Conservation (phyloP, 495 filamentous ascomycete species). For the Tuber aestivum region DNA sequence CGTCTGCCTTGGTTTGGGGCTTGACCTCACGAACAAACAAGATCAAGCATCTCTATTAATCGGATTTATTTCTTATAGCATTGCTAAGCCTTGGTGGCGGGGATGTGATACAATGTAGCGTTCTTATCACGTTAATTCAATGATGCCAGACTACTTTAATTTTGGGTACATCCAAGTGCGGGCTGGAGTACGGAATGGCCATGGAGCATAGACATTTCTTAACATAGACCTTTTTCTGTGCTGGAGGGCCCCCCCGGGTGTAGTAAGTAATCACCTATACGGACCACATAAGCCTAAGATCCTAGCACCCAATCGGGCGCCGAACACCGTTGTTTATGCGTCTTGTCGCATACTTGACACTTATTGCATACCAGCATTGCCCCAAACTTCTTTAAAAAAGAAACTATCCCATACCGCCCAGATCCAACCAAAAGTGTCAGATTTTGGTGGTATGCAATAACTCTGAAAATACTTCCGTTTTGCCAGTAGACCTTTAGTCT, state of each 20-base stretch:
- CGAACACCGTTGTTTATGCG: background rate
- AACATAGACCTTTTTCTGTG: background rate
- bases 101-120: background rate
- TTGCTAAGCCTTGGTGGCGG: background rate
- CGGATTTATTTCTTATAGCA: background rate
- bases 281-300: background rate
- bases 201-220: background rate
- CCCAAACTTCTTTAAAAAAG: background rate
- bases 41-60: background rate
- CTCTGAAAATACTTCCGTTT: background rate
- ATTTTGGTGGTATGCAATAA: background rate
- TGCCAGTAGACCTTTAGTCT: background rate
- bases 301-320: background rate
- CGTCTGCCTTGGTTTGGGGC: constrained; percentile 2
- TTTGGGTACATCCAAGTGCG: background rate
- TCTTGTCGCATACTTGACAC: background rate
- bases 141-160: background rate
- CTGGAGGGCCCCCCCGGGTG: background rate
- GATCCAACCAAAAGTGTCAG: background rate
- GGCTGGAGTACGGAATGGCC: background rate
- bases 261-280: background rate
- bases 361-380: background rate
- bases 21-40: background rate
- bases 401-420: background rate
- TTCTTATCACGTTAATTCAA: background rate